Percentiles rank a stretch among this genome's conserved stretches.
Conservation (phyloP, 768 basidiomycete genomes). For the Kwoniella heveanensis region DNA sequence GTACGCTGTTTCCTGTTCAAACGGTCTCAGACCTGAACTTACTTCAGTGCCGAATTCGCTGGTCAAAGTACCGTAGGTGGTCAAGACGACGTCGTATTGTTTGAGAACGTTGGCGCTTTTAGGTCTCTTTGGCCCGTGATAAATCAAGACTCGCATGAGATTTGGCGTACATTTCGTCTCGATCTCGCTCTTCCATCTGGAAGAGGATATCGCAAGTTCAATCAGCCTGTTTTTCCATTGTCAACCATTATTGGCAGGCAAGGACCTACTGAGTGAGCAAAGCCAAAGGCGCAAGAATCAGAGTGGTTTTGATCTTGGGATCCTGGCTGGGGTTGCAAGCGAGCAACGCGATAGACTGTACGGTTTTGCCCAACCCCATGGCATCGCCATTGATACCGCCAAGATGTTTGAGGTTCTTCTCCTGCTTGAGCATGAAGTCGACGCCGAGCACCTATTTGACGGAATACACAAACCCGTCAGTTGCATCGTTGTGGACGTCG, state of each 20-base stretch:
- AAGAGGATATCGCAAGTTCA: too few species aligned
- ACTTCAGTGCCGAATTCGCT: constrained; percentile 58
- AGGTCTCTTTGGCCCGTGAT: constrained; percentile 66
- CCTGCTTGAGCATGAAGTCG: constrained; percentile 70
- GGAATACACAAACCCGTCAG: not conserved
- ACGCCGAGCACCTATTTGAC: constrained; percentile 68
- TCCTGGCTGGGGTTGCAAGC: constrained; percentile 63
- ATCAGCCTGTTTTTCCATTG: too few species aligned
- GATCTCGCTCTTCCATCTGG: constrained; percentile 66
- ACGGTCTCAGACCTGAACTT: constrained; percentile 13
- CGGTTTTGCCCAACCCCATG: constrained; percentile 39
- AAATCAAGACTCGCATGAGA: constrained; percentile 62
- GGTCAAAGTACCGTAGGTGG: constrained; percentile 71
- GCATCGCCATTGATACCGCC: constrained; percentile 46
- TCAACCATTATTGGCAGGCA: too few species aligned
- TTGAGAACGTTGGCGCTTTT: constrained; percentile 61
- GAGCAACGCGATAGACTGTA: constrained; percentile 67
- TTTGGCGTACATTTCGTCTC: constrained; percentile 64
- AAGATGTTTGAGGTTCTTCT: constrained; percentile 33
- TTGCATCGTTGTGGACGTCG: not conserved
- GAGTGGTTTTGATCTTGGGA: constrained; percentile 64
- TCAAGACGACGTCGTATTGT: constrained; percentile 69
- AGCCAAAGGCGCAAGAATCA: constrained; percentile 70
- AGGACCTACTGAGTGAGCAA: constrained; percentile 64
- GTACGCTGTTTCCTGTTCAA: not conserved